A percentile compares a stretch with the other conserved stretches of the same genome.
Conservation (phyloP, 352 stramenopile genomes). For the Globisporangium radiosum region DNA sequence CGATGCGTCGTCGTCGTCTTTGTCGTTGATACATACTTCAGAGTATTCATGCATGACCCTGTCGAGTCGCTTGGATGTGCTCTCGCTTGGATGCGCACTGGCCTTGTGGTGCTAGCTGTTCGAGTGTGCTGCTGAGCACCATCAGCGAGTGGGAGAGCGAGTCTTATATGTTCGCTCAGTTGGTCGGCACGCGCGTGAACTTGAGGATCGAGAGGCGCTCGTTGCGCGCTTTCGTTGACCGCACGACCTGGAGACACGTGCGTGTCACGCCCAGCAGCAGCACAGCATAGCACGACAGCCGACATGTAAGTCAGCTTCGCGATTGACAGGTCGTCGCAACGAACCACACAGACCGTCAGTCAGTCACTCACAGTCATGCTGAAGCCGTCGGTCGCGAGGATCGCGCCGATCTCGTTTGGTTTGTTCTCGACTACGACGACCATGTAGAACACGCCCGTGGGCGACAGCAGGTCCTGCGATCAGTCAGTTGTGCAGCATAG, state of each 20-base stretch:
- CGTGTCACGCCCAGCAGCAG: too few species aligned
- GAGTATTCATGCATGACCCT: background rate
- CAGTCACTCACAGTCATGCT: conserved; percentile 40
- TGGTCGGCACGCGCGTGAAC: conserved; percentile 18
- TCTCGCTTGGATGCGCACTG: background rate
- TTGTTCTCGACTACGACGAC: conserved; percentile 97
- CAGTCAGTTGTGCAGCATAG: background rate
- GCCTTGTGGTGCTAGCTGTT: background rate
- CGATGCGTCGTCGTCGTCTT: background rate
- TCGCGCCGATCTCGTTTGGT: conserved; percentile 88
- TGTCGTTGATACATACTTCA: conserved; percentile 10
- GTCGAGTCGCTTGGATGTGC: background rate
- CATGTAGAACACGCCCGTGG: conserved; percentile 93
- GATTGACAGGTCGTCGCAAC: background rate
- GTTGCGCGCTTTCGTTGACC: conserved; percentile 63
- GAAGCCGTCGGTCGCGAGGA: conserved; percentile 63
- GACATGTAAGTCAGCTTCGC: too few species aligned
- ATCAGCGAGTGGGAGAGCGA: background rate
- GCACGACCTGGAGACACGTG: conserved; percentile 35
- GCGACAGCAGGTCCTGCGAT: conserved; percentile 55
- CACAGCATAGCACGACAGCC: too few species aligned
- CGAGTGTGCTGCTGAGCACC: background rate
- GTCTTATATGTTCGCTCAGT: background rate
- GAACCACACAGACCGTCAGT: background rate
- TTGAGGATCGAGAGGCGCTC: conserved; percentile 74